Conservation (phyloP, 2,329 filamentous ascomycete species). For the Chaetothyriales sp. region DNA sequence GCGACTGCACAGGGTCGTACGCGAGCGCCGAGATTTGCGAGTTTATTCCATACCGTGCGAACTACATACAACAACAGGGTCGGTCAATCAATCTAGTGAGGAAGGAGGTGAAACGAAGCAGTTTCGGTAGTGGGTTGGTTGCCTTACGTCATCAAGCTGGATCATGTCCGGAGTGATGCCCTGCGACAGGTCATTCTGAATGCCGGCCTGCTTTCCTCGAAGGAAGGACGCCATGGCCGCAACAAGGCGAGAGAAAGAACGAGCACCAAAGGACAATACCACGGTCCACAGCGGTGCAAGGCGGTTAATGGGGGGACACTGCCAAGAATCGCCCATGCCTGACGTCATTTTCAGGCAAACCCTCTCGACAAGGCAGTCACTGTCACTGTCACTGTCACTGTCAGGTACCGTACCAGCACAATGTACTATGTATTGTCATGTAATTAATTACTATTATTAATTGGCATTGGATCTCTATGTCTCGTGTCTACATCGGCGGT, state of each 20-base stretch:
- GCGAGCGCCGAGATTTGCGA: conserved; percentile 62
- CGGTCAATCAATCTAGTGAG: conserved; percentile 5
- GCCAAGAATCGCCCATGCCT: background rate
- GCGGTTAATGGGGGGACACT: background rate
- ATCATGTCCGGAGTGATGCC: conserved; percentile 67
- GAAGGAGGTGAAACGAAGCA: conserved; percentile 11
- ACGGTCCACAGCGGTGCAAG: background rate
- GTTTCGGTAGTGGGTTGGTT: conserved; percentile 17
- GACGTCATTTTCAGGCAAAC: background rate
- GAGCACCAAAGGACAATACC: background rate
- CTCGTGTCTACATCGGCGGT: too few relatives aligned
- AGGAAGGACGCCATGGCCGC: conserved; percentile 66
- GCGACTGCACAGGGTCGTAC: conserved; percentile 85
- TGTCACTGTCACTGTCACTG: too few relatives aligned
- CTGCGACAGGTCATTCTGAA: conserved; percentile 78
- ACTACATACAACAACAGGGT: too few relatives aligned
- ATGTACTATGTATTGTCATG: too few relatives aligned
- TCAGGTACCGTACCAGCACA: too few relatives aligned
- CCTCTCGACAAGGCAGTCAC: too few relatives aligned
- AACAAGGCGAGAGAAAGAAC: background rate
- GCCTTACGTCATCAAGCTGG: conserved; percentile 58
- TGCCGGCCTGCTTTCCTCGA: conserved; percentile 80
- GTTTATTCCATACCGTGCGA: conserved; percentile 67
- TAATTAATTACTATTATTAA: too few relatives aligned
- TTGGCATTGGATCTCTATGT: too few relatives aligned